Conservation (phyloP, 371 early-diverging fungal genomes). For the Phascolomyces articulosus region DNA sequence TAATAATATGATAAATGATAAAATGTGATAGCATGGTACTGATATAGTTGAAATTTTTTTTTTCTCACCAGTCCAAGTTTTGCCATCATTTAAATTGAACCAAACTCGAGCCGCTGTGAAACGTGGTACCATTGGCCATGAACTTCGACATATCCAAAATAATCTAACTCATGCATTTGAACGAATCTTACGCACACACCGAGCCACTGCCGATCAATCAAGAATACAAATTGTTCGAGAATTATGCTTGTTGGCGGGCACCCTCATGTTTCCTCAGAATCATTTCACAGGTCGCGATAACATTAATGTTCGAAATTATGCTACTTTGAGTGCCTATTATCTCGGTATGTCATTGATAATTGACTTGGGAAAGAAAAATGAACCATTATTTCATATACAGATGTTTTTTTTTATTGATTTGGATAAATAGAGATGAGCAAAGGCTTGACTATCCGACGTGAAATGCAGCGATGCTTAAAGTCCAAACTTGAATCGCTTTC, state of each 20-base stretch:
- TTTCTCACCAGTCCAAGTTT: slow-evolving; percentile 10
- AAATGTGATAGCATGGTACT: background rate
- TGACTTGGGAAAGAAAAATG: too few relatives aligned
- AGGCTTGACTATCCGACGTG: slow-evolving; percentile 52
- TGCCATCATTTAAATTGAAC: slow-evolving; percentile 21
- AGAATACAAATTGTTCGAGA: slow-evolving; percentile 19
- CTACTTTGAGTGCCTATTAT: slow-evolving; percentile 33
- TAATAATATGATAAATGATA: background rate
- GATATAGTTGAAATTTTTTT: background rate
- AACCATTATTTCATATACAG: too few relatives aligned
- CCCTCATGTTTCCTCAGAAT: slow-evolving; percentile 28
- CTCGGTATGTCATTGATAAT: slow-evolving; percentile 30
- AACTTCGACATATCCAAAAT: slow-evolving; percentile 21
- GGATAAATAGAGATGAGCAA: slow-evolving; percentile 60
- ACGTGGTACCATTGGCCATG: background rate
- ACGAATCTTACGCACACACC: slow-evolving; percentile 24
- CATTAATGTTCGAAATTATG: slow-evolving; percentile 17
- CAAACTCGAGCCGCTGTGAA: slow-evolving; percentile 8
- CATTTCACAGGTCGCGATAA: slow-evolving; percentile 14
- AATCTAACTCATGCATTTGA: slow-evolving; percentile 19
- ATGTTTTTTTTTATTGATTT: too few relatives aligned
- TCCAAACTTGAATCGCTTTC: slow-evolving; percentile 30
- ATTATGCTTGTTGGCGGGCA: slow-evolving; percentile 21
- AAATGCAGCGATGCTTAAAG: slow-evolving; percentile 50
- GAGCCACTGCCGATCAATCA: slow-evolving; percentile 18